Evolutionary conservation across 2,329 filamentous ascomycete species (phyloP).

Genomic region (Aspergillus carbonarius): DNA sequence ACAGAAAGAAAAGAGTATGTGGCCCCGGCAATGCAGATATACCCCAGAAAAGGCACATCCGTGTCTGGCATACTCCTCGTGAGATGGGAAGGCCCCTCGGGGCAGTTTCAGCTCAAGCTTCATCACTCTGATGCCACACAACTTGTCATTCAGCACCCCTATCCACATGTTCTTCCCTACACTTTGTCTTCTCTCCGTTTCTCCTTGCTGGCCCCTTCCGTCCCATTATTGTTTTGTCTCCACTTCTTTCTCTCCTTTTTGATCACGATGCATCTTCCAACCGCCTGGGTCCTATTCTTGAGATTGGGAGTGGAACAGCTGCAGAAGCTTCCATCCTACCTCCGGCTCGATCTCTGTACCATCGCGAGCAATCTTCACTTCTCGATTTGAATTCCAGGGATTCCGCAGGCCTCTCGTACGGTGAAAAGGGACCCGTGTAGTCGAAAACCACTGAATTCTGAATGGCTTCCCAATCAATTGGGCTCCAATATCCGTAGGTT

Average conservation of each 20-base stretch:
- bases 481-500: constrained; percentile 41
- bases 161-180: neutral
- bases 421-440: constrained; percentile 80
- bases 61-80: neutral
- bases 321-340: constrained; percentile 72
- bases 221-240: neutral
- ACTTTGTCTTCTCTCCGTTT: neutral
- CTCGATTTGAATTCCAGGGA: constrained; percentile 90
- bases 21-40: neutral
- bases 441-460: constrained; percentile 85
- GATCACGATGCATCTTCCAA: neutral
- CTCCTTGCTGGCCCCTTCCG: neutral
- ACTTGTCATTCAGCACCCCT: neutral
- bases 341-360: constrained; percentile 88
- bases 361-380: constrained; percentile 94
- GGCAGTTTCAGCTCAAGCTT: neutral
- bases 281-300: constrained; percentile 9
- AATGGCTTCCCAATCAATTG: constrained; percentile 91
- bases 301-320: constrained; percentile 67
- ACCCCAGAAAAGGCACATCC: neutral
- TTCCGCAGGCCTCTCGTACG: constrained; percentile 83
- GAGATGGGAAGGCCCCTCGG: neutral
- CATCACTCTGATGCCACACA: neutral
- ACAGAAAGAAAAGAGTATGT: neutral
- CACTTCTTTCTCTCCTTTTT: neutral